Conservation (phyloP, 1,139 yeast genomes). For the Kodamaea sp. region DNA sequence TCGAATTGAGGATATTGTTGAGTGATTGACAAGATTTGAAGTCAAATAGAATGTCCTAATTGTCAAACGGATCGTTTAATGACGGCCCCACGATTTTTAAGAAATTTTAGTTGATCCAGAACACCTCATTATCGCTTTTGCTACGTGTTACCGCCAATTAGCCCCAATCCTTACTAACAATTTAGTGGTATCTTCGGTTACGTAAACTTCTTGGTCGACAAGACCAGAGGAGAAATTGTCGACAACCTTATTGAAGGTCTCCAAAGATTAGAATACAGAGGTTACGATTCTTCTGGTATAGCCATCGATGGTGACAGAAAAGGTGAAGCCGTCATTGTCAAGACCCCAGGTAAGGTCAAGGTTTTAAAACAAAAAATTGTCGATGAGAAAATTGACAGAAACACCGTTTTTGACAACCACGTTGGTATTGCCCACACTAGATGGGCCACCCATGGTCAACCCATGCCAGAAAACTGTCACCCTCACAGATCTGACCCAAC, state of each 20-base stretch:
- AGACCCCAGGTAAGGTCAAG: constrained; percentile 90
- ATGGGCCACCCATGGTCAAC: constrained; percentile 99
- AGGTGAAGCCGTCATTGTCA: constrained; percentile 64
- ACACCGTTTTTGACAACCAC: constrained; percentile 74
- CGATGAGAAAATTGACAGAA: constrained; percentile 54
- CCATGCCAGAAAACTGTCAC: constrained; percentile 83
- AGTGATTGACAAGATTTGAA: no score
- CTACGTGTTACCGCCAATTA: not conserved
- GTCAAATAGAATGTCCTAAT: no score
- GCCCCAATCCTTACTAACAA: constrained; percentile 4
- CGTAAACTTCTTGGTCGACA: constrained; percentile 92
- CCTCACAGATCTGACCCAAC: constrained; percentile 88
- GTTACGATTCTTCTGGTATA: constrained; percentile 96
- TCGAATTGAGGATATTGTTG: no score
- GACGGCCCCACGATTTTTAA: no score
- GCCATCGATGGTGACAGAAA: constrained; percentile 89
- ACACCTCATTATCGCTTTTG: not conserved
- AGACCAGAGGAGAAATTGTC: constrained; percentile 87
- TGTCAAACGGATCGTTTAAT: no score
- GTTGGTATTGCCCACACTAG: constrained; percentile 98
- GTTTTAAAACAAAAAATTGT: constrained; percentile 70
- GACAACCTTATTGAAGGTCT: constrained; percentile 89
- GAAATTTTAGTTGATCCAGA: no score
- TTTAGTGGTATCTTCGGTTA: constrained; percentile 95
- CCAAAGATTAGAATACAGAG: constrained; percentile 93